Evolutionary conservation across 169 alveolate genomes (phyloP).

Genomic region (Plasmodium gonderi): DNA sequence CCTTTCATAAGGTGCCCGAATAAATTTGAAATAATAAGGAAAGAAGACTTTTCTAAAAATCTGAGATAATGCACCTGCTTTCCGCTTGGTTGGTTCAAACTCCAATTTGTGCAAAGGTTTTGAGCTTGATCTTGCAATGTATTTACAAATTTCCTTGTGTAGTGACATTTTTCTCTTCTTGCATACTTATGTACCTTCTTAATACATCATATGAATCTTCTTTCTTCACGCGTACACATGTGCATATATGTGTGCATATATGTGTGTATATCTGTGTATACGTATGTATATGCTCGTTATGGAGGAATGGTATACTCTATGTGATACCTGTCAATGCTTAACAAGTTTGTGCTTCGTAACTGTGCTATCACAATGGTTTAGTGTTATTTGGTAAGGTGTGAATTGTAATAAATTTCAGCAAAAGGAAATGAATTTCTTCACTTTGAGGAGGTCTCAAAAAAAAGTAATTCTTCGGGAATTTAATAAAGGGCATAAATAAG

Average conservation of each 20-base stretch:
- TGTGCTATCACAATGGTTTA: background rate
- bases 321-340: background rate
- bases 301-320: background rate
- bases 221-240: background rate
- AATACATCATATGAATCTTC: slow-evolving; percentile 7
- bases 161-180: slow-evolving; percentile 45
- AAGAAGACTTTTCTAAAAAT: slow-evolving; percentile 77
- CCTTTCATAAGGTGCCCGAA: slow-evolving; percentile 88
- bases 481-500: too few relatives aligned
- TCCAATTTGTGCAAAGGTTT: slow-evolving; percentile 32
- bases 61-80: slow-evolving; percentile 31
- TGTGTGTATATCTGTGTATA: background rate
- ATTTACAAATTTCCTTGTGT: slow-evolving; percentile 72
- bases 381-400: too few relatives aligned
- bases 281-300: background rate
- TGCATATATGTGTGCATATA: background rate
- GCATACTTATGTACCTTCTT: background rate
- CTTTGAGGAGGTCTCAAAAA: too few relatives aligned
- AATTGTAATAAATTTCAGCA: too few relatives aligned
- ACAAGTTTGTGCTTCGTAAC: background rate
- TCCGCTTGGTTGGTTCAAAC: slow-evolving; percentile 45
- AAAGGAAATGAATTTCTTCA: too few relatives aligned
- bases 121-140: slow-evolving; percentile 28
- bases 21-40: slow-evolving; percentile 86
- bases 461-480: too few relatives aligned